Evolutionary conservation across 108 stramenopile species (phyloP).

Genomic region (Fistulifera solaris): DNA sequence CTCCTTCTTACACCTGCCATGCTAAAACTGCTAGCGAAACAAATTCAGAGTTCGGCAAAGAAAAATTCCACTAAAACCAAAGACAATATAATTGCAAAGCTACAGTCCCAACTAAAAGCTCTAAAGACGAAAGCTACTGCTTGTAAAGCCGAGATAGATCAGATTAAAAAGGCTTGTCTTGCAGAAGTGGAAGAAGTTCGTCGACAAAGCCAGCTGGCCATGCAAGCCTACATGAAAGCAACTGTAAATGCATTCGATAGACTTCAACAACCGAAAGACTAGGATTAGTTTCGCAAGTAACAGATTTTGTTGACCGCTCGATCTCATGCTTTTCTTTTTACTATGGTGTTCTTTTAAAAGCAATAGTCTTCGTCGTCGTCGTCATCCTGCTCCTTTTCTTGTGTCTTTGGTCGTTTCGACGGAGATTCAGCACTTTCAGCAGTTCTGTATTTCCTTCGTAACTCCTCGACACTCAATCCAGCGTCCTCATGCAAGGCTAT

Average conservation of each 20-base stretch:
- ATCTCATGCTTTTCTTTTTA: neutral
- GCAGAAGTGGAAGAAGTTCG: neutral
- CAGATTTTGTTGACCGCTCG: neutral
- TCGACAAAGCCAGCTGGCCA: neutral
- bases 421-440: neutral
- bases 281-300: neutral
- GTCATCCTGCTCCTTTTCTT: neutral
- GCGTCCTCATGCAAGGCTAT: conserved; percentile 26
- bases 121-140: too few relatives aligned
- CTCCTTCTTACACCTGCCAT: too few relatives aligned
- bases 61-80: too few relatives aligned
- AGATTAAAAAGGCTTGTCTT: too few relatives aligned
- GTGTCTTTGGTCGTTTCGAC: neutral
- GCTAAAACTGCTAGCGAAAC: too few relatives aligned
- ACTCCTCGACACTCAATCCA: conserved; percentile 16
- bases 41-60: too few relatives aligned
- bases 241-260: conserved; percentile 1
- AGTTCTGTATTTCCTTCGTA: conserved; percentile 9
- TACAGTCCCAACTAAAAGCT: too few relatives aligned
- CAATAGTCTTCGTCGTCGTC: conserved; percentile 6
- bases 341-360: neutral
- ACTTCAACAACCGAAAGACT: neutral
- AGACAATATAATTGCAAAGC: too few relatives aligned
- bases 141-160: too few relatives aligned
- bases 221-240: conserved; percentile 10